phyloP scores from a whole-genome alignment of 495 filamentous ascomycete genomes.

The Trichoderma parareesei region DNA sequence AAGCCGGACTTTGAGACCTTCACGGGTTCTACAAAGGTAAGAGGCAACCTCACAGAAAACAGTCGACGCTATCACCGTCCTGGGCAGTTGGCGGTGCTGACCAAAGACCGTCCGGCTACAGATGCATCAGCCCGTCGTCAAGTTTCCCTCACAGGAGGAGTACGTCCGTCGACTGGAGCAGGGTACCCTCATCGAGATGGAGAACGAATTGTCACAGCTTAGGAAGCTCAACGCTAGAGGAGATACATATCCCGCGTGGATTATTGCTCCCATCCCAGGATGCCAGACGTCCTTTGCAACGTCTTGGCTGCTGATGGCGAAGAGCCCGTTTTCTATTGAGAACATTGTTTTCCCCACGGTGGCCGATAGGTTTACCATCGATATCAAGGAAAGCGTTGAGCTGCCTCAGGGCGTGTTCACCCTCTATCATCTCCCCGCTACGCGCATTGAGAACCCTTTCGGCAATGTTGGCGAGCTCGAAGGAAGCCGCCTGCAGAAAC shows the following conservation, averaged over 20 bases:
- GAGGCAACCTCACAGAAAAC: neutral
- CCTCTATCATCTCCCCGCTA: neutral
- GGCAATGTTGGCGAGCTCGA: neutral
- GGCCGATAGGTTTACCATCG: neutral
- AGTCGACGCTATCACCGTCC: neutral
- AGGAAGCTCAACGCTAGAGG: neutral
- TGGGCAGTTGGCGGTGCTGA: neutral
- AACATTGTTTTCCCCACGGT: neutral
- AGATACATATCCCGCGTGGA: neutral
- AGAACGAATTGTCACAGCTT: neutral
- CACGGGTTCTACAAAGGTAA: neutral
- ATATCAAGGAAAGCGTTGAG: neutral
- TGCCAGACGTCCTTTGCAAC: neutral
- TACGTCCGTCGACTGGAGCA: neutral
- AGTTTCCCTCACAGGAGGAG: neutral
- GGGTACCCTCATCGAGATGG: constrained; percentile 9
- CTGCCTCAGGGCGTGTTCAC: neutral
- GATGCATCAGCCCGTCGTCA: neutral
- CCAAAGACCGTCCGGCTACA: neutral
- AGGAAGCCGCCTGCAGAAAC: neutral
- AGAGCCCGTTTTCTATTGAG: neutral
- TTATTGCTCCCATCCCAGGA: neutral
- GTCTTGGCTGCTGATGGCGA: neutral
- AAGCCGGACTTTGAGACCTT: neutral
- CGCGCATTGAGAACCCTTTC: constrained; percentile 4